Percentiles rank a stretch among this genome's conserved stretches.
Evolutionary conservation across 345 rosid species (phyloP).

Genomic region (Diplotaxis tenuifolia): DNA sequence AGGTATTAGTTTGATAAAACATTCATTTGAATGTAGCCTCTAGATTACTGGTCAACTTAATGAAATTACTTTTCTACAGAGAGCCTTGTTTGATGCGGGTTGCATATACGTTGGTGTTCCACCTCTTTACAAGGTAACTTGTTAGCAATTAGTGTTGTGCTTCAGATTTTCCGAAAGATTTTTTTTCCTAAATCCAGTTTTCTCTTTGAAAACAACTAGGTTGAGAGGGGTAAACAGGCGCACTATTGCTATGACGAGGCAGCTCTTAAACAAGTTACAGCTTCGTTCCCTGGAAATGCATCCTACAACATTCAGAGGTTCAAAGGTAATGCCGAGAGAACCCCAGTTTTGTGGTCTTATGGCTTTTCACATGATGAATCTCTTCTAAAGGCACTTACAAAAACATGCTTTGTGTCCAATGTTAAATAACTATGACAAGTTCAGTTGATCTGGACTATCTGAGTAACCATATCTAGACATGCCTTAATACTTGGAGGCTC

Average conservation of each 20-base stretch:
- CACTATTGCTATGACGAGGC: slow-evolving; percentile 79
- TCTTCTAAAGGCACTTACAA: not conserved
- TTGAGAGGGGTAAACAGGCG: slow-evolving; percentile 86
- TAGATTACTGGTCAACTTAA: slow-evolving; percentile 1
- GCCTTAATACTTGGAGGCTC: not conserved
- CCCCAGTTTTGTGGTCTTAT: slow-evolving; percentile 1
- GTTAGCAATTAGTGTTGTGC: not conserved
- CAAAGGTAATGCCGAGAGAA: slow-evolving; percentile 55
- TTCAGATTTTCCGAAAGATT: not conserved
- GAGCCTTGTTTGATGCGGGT: slow-evolving; percentile 84
- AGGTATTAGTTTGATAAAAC: slow-evolving; percentile 46
- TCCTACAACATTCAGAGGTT: slow-evolving; percentile 92
- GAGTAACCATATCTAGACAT: not conserved
- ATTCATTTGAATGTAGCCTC: not conserved
- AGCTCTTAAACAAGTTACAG: slow-evolving; percentile 57
- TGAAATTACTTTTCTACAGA: slow-evolving; percentile 46
- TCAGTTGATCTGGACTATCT: not conserved
- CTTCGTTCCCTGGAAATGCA: slow-evolving; percentile 75
- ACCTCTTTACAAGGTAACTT: slow-evolving; percentile 84
- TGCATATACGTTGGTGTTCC: slow-evolving; percentile 97
- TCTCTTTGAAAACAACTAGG: slow-evolving; percentile 47
- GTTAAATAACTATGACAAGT: slow-evolving; percentile 5
- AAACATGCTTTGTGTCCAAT: not conserved
- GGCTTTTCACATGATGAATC: slow-evolving; percentile 7
- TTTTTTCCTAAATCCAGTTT: slow-evolving; percentile 5